Conservation (phyloP, 345 rosid genomes). For the Eucalyptus sp. region DNA sequence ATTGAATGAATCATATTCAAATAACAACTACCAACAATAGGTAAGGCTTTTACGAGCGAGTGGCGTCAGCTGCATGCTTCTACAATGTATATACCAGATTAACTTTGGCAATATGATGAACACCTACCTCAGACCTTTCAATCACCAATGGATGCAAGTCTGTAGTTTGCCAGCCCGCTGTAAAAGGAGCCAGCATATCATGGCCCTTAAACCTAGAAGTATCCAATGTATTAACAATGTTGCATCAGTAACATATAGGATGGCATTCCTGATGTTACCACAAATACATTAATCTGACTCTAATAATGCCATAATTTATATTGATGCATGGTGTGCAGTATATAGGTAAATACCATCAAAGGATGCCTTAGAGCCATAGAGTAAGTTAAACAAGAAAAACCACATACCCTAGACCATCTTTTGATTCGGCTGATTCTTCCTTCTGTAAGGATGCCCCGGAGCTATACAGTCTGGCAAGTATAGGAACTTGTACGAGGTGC, state of each 20-base stretch:
- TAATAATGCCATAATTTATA: background rate
- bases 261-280: background rate
- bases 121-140: constrained; percentile 66
- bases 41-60: background rate
- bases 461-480: constrained; percentile 35
- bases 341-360: background rate
- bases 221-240: background rate
- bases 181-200: constrained; percentile 98
- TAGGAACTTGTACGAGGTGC: constrained; percentile 1
- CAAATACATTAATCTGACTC: background rate
- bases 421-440: constrained; percentile 15
- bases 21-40: background rate
- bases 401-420: constrained; percentile 23
- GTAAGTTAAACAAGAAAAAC: background rate
- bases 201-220: constrained; percentile 71
- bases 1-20: background rate
- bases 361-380: background rate
- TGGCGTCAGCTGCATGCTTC: background rate
- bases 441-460: constrained; percentile 41
- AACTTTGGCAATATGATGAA: background rate
- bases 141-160: constrained; percentile 78
- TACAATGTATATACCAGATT: background rate
- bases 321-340: background rate
- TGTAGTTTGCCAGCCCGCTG: constrained; percentile 89
- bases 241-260: background rate